Base-by-base conservation (phyloP, 2,329 filamentous ascomycete species). In the Diaporthe vaccinii region DNA sequence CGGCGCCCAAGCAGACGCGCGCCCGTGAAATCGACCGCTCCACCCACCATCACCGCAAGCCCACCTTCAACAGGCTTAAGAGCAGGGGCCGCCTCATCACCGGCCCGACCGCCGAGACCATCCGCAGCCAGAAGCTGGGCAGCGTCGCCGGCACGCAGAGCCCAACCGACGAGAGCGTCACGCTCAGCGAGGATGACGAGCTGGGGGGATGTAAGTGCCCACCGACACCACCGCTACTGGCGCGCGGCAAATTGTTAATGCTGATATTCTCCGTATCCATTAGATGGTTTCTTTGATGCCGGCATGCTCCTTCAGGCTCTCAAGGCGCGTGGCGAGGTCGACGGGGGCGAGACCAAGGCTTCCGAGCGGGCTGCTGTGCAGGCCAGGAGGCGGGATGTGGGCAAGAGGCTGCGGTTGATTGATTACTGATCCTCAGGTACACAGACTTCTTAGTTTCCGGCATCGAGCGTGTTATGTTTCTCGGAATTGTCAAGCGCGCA, bases 231-330 rank as follows among this genome's bases (percentile, higher is more conserved):
- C 36, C n/a, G 15, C 28, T 9, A 31, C 15, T 36, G 22, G 25
- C 12, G 14, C 49, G 9, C 36, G 59, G 20, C 25, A 44, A 4
- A 4, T 1, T 20, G 59, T 28, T 22, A 17, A 28, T 44, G 22
- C 70, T 61, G 39, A 78, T 76, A 79, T 82, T 77, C 79, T 85
- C 78, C 17, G 25, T 14, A 70, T 67, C 69, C 77, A n/a, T 82
- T 82, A 98, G 96, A 98, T 87, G 96, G 96, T 44, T 98, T 98
- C 88, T 98, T 98, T 85, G 96, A 98, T 82, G 95, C 96, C 0
- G 96, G 96, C 20, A 98, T 98, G 95, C 90, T 98, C 7, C 88
- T 97, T 34, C 94, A 97, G 83, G 95, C 95, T 1, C 91, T 98
- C 75, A 96, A 96, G 82, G 93, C 93, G 3, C 90, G 93, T 69